Base-by-base conservation (phyloP, 2,329 filamentous ascomycete species). In the Stagonosporopsis tanaceti region DNA sequence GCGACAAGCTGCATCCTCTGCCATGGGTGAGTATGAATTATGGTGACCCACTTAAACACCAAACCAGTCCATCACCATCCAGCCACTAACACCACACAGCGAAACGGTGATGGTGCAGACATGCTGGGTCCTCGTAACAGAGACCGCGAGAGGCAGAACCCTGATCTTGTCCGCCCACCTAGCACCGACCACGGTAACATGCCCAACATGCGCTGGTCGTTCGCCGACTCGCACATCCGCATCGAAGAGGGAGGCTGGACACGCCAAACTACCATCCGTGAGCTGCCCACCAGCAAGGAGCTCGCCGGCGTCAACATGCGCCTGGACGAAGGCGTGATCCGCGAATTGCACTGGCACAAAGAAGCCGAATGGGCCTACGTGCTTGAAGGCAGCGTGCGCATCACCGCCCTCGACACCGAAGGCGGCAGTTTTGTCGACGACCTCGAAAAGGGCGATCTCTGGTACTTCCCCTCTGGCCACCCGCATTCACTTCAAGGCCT, bases 321-420 rank as follows among this genome's bases (percentile, higher is more conserved):
- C 11, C 84, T 93, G 2, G 89, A 88, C 37, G 78, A 85, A 61
- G 89, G 89, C 34, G 89, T 88, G 30, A 91, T 91, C 65, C 87
- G 90, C 27, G 90, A 93, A 73, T 81, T 93, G 8, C 90, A 93
- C 71, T 93, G 90, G 90, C 90, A 93, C 79, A 91, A 90, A 66
- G 88, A 91, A 72, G 89, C 88, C 35, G 90, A 93, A 70, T 92
- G 90, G 89, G 88, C 88, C 0, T 92, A 89, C 61, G 87, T 92
- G 2, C 83, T 92, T 0, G 85, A 89, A 54, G 90, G 90, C 47
- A 82, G 84, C 57, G 88, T 90, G 20, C 86, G 90, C 50, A 84
- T 93, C 47, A 91, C 89, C 0, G 89, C 87, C 0, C 82, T 93
- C 17, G 89, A 92, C 75, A 86, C 88, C 39, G 88, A 93, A 60